A percentile compares a stretch with the other conserved stretches of the same genome.
These are phyloP conservation scores for Linaria vulgaris DNA, from an alignment of 257 asterid genomes.

Conservation along the genomic window DNA sequence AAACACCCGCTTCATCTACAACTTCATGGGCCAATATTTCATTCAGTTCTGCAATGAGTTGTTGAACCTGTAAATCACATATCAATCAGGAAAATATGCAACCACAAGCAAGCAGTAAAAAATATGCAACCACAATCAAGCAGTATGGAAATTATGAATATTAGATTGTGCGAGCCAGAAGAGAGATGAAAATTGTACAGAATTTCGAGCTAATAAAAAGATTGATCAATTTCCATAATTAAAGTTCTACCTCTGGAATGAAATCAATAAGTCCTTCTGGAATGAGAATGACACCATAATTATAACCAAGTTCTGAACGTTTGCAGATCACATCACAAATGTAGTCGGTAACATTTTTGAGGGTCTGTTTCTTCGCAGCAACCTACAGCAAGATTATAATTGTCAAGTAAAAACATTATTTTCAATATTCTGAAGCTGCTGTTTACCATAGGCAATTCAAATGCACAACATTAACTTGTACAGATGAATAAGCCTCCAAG, in stretches of 20 bases:
- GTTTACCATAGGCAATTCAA: no score
- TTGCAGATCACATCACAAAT: slow-evolving; percentile 61
- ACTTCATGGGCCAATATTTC: slow-evolving; percentile 68
- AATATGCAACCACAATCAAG: slow-evolving; percentile 1
- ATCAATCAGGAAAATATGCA: background rate
- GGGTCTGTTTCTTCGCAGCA: slow-evolving; percentile 67
- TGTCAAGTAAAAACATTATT: background rate
- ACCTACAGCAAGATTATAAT: slow-evolving; percentile 39
- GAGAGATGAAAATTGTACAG: background rate
- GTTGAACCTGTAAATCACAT: slow-evolving; percentile 52
- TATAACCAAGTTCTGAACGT: slow-evolving; percentile 64
- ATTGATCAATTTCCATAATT: background rate
- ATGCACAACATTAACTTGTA: no score
- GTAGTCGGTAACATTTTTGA: slow-evolving; percentile 62
- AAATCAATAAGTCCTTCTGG: slow-evolving; percentile 82
- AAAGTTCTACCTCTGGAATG: slow-evolving; percentile 64
- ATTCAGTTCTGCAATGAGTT: slow-evolving; percentile 65
- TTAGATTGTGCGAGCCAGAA: background rate
- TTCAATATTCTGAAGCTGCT: background rate
- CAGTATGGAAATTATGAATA: background rate
- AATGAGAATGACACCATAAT: slow-evolving; percentile 71
- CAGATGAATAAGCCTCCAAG: background rate
- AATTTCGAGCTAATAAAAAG: background rate
- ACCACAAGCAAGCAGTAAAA: slow-evolving; percentile 12
- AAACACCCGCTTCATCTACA: slow-evolving; percentile 66